These are phyloP conservation scores for Ampelocalamus luodianensis DNA, from an alignment of 176 grass and related monocot genomes.

Conservation along the genomic window DNA sequence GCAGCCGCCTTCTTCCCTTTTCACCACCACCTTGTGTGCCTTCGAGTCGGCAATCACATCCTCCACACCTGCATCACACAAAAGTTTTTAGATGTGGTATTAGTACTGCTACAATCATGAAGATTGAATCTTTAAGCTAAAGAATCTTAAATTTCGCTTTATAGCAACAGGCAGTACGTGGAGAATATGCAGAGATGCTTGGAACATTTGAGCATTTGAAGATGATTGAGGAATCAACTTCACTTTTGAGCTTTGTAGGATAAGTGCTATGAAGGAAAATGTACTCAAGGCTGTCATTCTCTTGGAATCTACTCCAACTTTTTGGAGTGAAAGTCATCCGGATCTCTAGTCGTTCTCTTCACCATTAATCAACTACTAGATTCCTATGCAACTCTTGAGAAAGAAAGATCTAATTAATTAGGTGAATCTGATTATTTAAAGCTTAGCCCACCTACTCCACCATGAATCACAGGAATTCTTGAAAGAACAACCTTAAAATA, in stretches of 20 bases:
- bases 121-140: conserved; percentile 9
- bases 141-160: conserved; percentile 29
- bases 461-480: conserved; percentile 20
- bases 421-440: conserved; percentile 43
- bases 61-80: conserved; percentile 57
- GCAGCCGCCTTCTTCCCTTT: too few relatives aligned
- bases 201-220: conserved; percentile 30
- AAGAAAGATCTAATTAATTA: conserved; percentile 36
- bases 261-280: conserved; percentile 17
- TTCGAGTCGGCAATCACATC: too few relatives aligned
- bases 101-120: background rate
- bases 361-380: conserved; percentile 42
- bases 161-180: conserved; percentile 10
- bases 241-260: conserved; percentile 35
- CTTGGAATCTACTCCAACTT: conserved; percentile 50
- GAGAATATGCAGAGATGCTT: conserved; percentile 35
- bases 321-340: conserved; percentile 37
- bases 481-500: background rate
- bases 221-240: conserved; percentile 16
- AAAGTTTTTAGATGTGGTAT: conserved; percentile 27
- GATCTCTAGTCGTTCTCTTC: conserved; percentile 46
- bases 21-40: too few relatives aligned
- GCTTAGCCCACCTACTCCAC: conserved; percentile 24
- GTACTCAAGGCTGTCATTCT: conserved; percentile 50
- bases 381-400: conserved; percentile 40